These are phyloP conservation scores for Cyberlindnera mycetangii DNA, from an alignment of 805 yeast genomes.

Conservation along the genomic window DNA sequence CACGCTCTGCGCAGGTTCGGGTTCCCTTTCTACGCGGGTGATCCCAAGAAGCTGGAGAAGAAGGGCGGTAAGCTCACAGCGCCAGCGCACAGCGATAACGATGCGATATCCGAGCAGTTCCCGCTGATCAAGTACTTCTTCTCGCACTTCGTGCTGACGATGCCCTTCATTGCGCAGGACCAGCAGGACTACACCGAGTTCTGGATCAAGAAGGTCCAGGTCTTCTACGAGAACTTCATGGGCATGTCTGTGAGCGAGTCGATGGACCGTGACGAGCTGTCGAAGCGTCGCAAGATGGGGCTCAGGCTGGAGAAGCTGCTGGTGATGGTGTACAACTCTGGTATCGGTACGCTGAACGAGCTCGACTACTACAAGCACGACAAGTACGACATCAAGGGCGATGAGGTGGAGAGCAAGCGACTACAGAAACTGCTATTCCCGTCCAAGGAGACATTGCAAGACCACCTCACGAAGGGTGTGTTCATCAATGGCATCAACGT, in stretches of 20 bases:
- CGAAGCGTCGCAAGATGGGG: conserved; percentile 64
- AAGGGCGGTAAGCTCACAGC: not conserved
- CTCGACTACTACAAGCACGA: conserved; percentile 41
- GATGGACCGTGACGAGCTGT: conserved; percentile 70
- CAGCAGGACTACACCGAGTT: conserved; percentile 51
- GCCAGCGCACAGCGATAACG: conserved; percentile 8
- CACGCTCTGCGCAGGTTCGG: conserved; percentile 71
- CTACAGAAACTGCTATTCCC: conserved; percentile 37
- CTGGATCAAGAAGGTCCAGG: conserved; percentile 80
- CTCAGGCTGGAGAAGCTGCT: conserved; percentile 60
- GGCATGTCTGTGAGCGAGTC: conserved; percentile 67
- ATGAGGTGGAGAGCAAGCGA: conserved; percentile 29
- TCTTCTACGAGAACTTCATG: conserved; percentile 77
- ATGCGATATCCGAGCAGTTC: conserved; percentile 32
- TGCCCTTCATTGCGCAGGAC: conserved; percentile 65
- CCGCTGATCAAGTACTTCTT: conserved; percentile 73
- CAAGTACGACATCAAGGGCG: conserved; percentile 29
- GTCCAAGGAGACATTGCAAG: conserved; percentile 36
- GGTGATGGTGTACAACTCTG: conserved; percentile 70
- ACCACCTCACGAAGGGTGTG: conserved; percentile 31
- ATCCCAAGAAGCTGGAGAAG: conserved; percentile 33
- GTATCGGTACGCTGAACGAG: conserved; percentile 62
- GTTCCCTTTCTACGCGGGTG: conserved; percentile 59
- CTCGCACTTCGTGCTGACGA: conserved; percentile 55
- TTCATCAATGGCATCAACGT: conserved; percentile 55